Evolutionary conservation across 768 basidiomycete genomes (phyloP), one percentile per base, ranked within the genome.

Genomic region (Lactifluus subvellereus): DNA sequence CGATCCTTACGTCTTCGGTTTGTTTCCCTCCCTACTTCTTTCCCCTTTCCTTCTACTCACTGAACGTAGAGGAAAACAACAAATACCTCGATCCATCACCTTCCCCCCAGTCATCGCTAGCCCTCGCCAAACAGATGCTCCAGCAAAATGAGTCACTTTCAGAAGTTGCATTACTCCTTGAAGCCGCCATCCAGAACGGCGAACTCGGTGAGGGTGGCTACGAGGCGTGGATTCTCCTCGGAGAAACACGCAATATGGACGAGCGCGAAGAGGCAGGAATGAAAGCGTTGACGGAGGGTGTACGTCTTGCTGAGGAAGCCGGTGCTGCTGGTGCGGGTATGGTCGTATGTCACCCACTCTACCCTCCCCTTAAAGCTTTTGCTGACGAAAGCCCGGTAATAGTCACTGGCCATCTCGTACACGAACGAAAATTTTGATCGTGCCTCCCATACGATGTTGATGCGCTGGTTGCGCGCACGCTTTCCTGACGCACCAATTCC

Each of bases 371-470:
- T 18, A 54, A 13, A 40, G 6, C 20, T 35, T 62, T 48, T 53
- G 40, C 63, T 70, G 22, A 59, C 70, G 32, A 20, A 71, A 22
- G 13, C 55, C 32, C 38, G 55, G 42, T 40, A 20, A 45, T 69
- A 98, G 95, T 94, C 94, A 6, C 82, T 98, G 38, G 94, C 96
- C 1, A 94, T 98, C 66, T 94, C 93, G 9, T 98, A 91, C 73
- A 96, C 95, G 37, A 99, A 98, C 70, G 96, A 98, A 75, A 84
- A 84, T 0, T 89, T 87, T 68, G 95, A 98, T 69, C 80, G 89
- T 11, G 94, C 87, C 7, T 89, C 95, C 3, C 85, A 96, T 71
- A 77, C 86, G 0, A 91, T 88, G 78, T 82, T 99, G 16, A 82
- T 95, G 54, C 88, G 88, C 37, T 98, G 93, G 91, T 78, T 98